phyloP scores from a whole-genome alignment of 768 basidiomycete species.

The Sporobolomyces pararoseus region DNA sequence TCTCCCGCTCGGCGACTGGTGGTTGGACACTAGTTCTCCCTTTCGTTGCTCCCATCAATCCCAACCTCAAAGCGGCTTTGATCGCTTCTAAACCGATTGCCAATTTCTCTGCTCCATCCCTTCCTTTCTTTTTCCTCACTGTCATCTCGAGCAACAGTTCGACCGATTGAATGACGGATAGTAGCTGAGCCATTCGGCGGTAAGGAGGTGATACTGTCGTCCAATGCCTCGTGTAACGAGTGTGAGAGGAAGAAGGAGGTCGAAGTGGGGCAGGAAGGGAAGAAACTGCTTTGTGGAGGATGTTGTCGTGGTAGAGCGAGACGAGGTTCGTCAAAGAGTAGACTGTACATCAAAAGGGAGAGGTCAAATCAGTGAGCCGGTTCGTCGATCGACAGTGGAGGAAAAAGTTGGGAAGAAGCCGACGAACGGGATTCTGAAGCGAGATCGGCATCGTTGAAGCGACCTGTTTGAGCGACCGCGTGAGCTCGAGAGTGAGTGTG shows the following conservation, averaged over 20 bases:
- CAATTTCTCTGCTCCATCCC: slow-evolving; percentile 66
- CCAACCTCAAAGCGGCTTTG: slow-evolving; percentile 76
- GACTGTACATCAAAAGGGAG: slow-evolving; percentile 55
- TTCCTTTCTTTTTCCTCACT: slow-evolving; percentile 61
- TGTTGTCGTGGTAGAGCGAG: slow-evolving; percentile 90
- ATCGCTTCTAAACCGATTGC: slow-evolving; percentile 72
- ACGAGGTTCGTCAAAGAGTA: slow-evolving; percentile 79
- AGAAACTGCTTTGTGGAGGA: slow-evolving; percentile 74
- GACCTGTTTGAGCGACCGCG: slow-evolving; percentile 52
- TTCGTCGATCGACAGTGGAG: slow-evolving; percentile 2
- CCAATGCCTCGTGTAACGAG: slow-evolving; percentile 88
- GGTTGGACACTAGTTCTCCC: slow-evolving; percentile 57
- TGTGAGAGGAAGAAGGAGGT: slow-evolving; percentile 56
- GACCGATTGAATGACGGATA: slow-evolving; percentile 73
- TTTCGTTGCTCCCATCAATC: slow-evolving; percentile 65
- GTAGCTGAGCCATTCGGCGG: slow-evolving; percentile 65
- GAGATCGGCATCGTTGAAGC: slow-evolving; percentile 95
- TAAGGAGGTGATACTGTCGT: slow-evolving; percentile 65
- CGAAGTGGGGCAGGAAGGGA: slow-evolving; percentile 45
- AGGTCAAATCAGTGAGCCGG: background rate
- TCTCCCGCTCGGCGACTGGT: slow-evolving; percentile 43
- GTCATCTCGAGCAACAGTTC: slow-evolving; percentile 89
- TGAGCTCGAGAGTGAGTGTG: background rate
- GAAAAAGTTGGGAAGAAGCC: slow-evolving; percentile 15
- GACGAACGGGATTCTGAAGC: slow-evolving; percentile 88